These are phyloP conservation scores for Podospora australis DNA, from an alignment of 495 filamentous ascomycete genomes.

Conservation along the genomic window DNA sequence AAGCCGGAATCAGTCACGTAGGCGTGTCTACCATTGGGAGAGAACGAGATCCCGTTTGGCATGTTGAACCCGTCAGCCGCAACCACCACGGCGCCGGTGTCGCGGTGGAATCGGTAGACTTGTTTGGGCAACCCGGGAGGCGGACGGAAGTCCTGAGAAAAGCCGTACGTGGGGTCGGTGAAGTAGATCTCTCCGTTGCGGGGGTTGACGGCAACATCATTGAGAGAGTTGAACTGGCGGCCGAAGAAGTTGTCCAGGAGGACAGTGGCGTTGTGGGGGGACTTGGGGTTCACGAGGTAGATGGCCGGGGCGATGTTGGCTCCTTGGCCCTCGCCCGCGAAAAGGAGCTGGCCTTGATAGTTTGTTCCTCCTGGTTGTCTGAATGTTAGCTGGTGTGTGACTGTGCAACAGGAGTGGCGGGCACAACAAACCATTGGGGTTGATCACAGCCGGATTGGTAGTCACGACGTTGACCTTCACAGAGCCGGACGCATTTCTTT, in stretches of 20 bases:
- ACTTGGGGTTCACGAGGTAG: constrained; percentile 39
- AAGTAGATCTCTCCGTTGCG: constrained; percentile 54
- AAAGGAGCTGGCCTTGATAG: constrained; percentile 40
- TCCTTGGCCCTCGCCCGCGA: constrained; percentile 44
- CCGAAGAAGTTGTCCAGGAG: constrained; percentile 50
- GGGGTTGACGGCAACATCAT: constrained; percentile 49
- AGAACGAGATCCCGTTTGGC: constrained; percentile 55
- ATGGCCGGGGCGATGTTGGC: constrained; percentile 35
- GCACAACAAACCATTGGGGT: constrained; percentile 41
- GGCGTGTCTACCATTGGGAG: constrained; percentile 42
- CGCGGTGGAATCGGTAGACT: constrained; percentile 49
- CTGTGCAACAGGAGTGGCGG: background rate
- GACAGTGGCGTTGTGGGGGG: constrained; percentile 43
- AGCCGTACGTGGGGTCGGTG: constrained; percentile 58
- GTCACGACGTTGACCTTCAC: constrained; percentile 34
- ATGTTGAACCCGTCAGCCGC: constrained; percentile 51
- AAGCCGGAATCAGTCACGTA: constrained; percentile 54
- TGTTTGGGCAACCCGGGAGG: constrained; percentile 46
- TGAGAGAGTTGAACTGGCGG: constrained; percentile 55
- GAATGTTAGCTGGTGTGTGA: background rate
- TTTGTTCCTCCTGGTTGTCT: constrained; percentile 37
- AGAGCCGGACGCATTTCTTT: constrained; percentile 35
- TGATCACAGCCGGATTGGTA: constrained; percentile 34
- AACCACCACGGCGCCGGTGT: constrained; percentile 40
- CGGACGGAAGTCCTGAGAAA: constrained; percentile 51